Evolutionary conservation across 306 rosid genomes (phyloP), one percentile per base, ranked within the genome.

Genomic region (Vigna hirtella): DNA sequence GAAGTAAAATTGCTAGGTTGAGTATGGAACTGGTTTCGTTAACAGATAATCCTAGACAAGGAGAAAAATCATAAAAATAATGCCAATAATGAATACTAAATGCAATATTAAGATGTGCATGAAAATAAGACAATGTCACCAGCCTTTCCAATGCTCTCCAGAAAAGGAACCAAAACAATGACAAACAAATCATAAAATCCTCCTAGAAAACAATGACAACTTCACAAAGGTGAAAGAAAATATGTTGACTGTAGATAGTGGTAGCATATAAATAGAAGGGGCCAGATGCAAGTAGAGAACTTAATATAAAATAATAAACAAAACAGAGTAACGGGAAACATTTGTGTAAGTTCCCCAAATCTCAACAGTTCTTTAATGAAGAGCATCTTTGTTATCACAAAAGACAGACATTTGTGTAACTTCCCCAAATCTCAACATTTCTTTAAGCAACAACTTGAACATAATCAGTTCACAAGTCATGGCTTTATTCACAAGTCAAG

Each of bases 241-340:
- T 18, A 5, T 72, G 10, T 14, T 15, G 24, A 16, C 26, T 7
- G n/a, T 38, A 16, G 24, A 20, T 18, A 22, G 34, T 22, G 55
- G 38, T 14, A 55, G 5, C 16, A 12, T 36, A 40, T 9, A 10
- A 48, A 57, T 40, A 56, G 22, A 42, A 72, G 53, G 43, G 2
- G 4, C 43, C 14, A 38, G 22, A 38, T 13, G 32, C 20, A 36
- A 72, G 16, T 53, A 72, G 5, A 26, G 24, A 13, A 48, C 28
- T 45, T 68, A 69, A 26, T 30, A 70, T 30, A 70, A 70, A 50
- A 30, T 50, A 61, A 50, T 45, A 70, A n/a, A 56, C 15, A 28
- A 70, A 49, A 6, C 22, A 4, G 7, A 4, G 4, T 4, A 34
- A 5, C 38, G 38, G 4, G 7, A 34, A 4, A 34, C 38, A 34